Conservation (phyloP, 306 rosid genomes). For the Gillenia trifoliata region DNA sequence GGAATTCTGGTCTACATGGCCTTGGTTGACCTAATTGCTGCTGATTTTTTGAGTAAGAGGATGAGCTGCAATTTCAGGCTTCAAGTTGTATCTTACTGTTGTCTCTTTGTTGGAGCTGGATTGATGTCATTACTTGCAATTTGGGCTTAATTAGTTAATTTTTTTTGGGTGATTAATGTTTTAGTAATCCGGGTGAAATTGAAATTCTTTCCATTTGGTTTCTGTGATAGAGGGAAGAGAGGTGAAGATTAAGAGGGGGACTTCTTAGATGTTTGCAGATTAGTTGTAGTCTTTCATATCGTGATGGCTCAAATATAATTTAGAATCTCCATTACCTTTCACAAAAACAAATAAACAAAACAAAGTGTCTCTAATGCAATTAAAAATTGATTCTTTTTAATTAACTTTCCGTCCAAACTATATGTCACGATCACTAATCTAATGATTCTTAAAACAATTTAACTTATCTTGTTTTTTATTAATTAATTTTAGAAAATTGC, state of each 20-base stretch:
- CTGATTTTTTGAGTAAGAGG: constrained; percentile 90
- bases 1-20: constrained; percentile 97
- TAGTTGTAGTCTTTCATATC: background rate
- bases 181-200: background rate
- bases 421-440: background rate
- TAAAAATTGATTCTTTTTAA: background rate
- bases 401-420: background rate
- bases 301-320: background rate
- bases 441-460: background rate
- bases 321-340: background rate
- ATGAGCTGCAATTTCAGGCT: constrained; percentile 95
- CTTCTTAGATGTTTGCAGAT: background rate
- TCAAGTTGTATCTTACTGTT: constrained; percentile 67
- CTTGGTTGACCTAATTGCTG: constrained; percentile 84
- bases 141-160: constrained; percentile 56
- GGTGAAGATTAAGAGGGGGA: background rate
- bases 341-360: background rate
- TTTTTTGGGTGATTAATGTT: background rate
- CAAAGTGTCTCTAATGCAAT: background rate
- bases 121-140: constrained; percentile 82
- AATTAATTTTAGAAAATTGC: too few relatives aligned
- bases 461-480: background rate
- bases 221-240: background rate
- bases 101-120: constrained; percentile 94
- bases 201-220: background rate